Evolutionary conservation across 2,329 filamentous ascomycete genomes (phyloP), one percentile per base, ranked within the genome.

Genomic region (Daldinia eschscholtzii): DNA sequence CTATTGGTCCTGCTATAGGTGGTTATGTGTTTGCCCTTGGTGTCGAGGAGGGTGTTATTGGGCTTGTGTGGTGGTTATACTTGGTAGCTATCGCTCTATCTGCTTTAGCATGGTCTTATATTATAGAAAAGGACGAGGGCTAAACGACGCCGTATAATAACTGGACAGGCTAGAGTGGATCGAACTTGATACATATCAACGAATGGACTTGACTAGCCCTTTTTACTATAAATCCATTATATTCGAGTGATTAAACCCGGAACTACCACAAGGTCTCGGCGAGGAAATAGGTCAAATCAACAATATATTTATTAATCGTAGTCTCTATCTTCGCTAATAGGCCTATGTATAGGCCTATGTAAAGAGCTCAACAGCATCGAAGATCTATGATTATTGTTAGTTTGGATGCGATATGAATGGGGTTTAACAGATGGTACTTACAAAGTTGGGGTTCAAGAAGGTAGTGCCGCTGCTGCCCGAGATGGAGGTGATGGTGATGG

Each of bases 361-460:
- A 50, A 79, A 81, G 1, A 81, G 75, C 65, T 81, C 78, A 20
- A 81, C 75, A 12, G 76, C 76, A 66, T 79, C 77, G 39, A 79
- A 77, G 44, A 78, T 78, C 76, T 77, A 37, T 35, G 23, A 12
- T 28, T 2, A n/a, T 23, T 10, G 46, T 70, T 66, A 70, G 48
- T 55, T 18, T 35, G 6, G 6, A 48, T 26, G 6, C 2, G 28
- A 30, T 26, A 48, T n/a, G n/a, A n/a, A 30, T 18, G 52, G 37
- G 9, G 26, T n/a, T 44, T 50, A 6, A 4, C 28, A 5, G 6
- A 30, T 44, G 13, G 35, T 39, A 76, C 80, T 80, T 72, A 83
- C 82, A 62, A 85, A 81, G 75, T 89, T 91, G 2, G 89, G 89
- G 61, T 83, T 85, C 68, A 91, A 78, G 76, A 84, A 91, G 0